These are phyloP conservation scores for Trichoderma afroharzianum DNA, from an alignment of 2,329 filamentous ascomycete species.

Conservation along the genomic window DNA sequence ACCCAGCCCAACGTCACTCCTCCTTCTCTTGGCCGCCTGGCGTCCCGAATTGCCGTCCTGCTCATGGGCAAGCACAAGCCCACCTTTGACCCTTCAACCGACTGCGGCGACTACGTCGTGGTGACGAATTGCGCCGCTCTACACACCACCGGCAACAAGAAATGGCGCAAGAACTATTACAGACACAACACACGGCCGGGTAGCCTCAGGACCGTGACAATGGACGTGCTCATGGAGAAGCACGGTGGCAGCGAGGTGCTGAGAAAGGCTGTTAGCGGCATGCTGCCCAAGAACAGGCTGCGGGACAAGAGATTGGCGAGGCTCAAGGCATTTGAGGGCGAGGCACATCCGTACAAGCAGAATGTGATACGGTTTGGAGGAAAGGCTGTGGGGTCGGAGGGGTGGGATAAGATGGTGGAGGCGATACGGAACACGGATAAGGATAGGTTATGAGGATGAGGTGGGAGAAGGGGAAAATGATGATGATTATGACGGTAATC, in stretches of 20 bases:
- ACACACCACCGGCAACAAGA: constrained; percentile 87
- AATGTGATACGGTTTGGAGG: constrained; percentile 76
- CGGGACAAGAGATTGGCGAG: constrained; percentile 82
- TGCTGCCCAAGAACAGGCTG: constrained; percentile 95
- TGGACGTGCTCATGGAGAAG: constrained; percentile 93
- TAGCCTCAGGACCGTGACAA: constrained; percentile 79
- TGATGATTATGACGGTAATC: neutral
- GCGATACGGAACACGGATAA: constrained; percentile 48
- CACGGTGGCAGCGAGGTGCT: constrained; percentile 90
- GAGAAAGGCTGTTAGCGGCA: constrained; percentile 87
- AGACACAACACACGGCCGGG: constrained; percentile 89
- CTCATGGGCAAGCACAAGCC: constrained; percentile 99
- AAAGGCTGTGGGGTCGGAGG: constrained; percentile 49
- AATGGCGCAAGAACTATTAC: constrained; percentile 93
- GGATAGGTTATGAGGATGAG: constrained; percentile 51
- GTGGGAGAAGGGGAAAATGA: neutral
- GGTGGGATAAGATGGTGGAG: constrained; percentile 51
- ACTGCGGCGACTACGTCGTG: constrained; percentile 98
- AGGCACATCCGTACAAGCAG: constrained; percentile 82
- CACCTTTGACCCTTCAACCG: constrained; percentile 92
- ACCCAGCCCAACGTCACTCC: constrained; percentile 56
- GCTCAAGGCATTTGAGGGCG: constrained; percentile 94
- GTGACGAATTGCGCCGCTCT: constrained; percentile 85
- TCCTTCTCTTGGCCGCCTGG: constrained; percentile 84
- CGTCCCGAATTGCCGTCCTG: constrained; percentile 77